Percentiles rank a stretch among this genome's conserved stretches.
phyloP scores from a whole-genome alignment of 2,329 filamentous ascomycete species.

The Ceratocystis harringtonii region DNA sequence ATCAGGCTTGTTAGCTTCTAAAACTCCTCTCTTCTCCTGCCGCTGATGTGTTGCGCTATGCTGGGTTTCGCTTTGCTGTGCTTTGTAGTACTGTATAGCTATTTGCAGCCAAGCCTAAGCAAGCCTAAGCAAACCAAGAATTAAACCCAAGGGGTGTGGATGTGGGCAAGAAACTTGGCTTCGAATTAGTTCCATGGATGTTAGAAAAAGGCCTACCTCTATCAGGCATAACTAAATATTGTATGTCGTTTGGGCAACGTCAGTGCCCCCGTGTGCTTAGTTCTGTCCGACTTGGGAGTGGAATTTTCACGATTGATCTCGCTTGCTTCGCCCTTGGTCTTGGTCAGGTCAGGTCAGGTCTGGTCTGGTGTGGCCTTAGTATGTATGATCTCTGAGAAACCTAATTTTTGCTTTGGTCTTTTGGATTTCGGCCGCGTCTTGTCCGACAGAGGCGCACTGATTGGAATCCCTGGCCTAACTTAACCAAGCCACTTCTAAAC shows the following conservation, averaged over 20 bases:
- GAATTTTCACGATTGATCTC: background rate
- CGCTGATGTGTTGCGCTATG: background rate
- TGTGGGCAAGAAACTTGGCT: background rate
- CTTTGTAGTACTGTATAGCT: too few relatives aligned
- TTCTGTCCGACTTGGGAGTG: background rate
- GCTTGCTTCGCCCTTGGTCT: background rate
- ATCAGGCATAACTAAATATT: conserved; percentile 8
- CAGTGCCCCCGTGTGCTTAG: background rate
- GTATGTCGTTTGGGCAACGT: background rate
- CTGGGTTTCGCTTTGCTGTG: too few relatives aligned
- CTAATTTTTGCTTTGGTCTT: conserved; percentile 2
- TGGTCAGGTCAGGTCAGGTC: too few relatives aligned
- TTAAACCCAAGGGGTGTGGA: background rate
- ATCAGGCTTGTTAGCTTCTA: background rate
- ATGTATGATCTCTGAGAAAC: conserved; percentile 7
- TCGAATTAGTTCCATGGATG: background rate
- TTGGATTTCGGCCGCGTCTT: conserved; percentile 11
- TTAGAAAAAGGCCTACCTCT: conserved; percentile 6
- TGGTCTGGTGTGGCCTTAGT: background rate
- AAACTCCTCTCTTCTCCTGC: background rate
- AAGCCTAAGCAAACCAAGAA: too few relatives aligned
- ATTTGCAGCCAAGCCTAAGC: too few relatives aligned
- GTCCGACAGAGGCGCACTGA: conserved; percentile 12
- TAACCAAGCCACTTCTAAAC: conserved; percentile 4
- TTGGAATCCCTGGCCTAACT: conserved; percentile 8